Evolutionary conservation across 345 rosid species (phyloP), one percentile per base, ranked within the genome.

Genomic region (Rhodomyrtus tomentosa): DNA sequence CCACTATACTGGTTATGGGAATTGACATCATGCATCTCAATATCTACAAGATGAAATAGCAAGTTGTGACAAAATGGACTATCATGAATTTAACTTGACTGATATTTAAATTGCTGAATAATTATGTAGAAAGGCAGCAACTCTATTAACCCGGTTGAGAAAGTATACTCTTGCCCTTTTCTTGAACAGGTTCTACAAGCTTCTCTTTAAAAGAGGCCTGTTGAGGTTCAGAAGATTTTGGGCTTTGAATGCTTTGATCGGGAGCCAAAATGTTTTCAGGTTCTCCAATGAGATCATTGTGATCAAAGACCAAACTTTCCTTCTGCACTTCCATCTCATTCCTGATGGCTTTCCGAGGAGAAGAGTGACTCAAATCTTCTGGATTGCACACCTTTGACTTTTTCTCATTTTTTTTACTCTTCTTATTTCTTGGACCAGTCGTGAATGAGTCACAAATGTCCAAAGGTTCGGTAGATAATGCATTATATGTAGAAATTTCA

Each of bases 321-420:
- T 74, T 86, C 36, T 52, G 49, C 83, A 54, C 58, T 62, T 84
- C 87, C 56, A 16, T 32, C 76, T 62, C 42, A 62, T 54, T 84
- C 55, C 53, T 14, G 29, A 82, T 88, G 73, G 87, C 79, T 84
- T 86, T 68, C 29, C 38, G 50, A 16, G 49, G 59, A 80, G 87
- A 55, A 87, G 84, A 68, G n/a, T 55, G 82, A 48, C 38, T 83
- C 74, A 85, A 82, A 81, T 40, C 84, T 59, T 80, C 89, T 82
- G 82, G 86, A 87, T 58, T 73, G 50, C n/a, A 51, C 85, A 62
- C 32, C 53, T 87, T 48, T 82, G 85, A 59, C 87, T 87, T 88
- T 86, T 82, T 86, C 84, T 85, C 85, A 85, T 89, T 86, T 84
- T 81, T 87, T 87, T 85, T 90, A 82, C 85, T 84, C 85, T 85